Conservation (phyloP, 1,284 basidiomycete species). For the Phaffia rhodozyma region DNA sequence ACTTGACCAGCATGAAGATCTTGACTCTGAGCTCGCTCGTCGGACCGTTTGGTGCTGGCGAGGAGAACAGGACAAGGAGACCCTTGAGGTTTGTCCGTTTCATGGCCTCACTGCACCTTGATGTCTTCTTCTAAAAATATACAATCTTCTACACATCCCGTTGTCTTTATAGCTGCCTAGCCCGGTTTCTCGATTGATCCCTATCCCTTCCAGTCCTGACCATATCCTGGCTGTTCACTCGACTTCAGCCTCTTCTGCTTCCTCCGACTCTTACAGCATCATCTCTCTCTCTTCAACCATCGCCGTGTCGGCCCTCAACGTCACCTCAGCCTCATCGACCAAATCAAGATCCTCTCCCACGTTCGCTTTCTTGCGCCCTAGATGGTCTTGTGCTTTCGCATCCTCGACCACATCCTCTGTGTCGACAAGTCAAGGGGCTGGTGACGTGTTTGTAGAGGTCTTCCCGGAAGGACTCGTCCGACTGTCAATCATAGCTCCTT, state of each 20-base stretch:
- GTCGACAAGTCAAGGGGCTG: neutral
- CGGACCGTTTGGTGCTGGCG: constrained; percentile 11
- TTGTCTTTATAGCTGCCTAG: neutral
- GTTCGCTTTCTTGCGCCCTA: neutral
- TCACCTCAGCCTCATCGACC: neutral
- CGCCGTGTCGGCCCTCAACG: neutral
- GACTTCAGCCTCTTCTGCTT: neutral
- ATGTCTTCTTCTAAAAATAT: neutral
- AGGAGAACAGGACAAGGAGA: constrained; percentile 11
- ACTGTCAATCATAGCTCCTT: neutral
- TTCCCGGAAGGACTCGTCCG: neutral
- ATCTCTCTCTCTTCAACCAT: neutral
- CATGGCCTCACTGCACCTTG: neutral
- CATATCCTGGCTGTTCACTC: neutral
- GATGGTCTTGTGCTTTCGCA: neutral
- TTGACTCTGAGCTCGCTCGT: neutral
- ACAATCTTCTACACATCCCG: neutral
- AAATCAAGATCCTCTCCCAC: neutral
- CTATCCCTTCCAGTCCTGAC: neutral
- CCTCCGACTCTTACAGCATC: neutral
- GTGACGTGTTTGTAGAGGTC: constrained; percentile 16
- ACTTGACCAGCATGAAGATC: neutral
- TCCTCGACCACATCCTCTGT: neutral
- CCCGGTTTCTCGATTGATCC: neutral
- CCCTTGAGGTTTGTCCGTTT: neutral